Percentiles rank a stretch among this genome's conserved stretches.
Conservation (phyloP, 78 protist genomes). For the Cavenderia fasciculata region DNA sequence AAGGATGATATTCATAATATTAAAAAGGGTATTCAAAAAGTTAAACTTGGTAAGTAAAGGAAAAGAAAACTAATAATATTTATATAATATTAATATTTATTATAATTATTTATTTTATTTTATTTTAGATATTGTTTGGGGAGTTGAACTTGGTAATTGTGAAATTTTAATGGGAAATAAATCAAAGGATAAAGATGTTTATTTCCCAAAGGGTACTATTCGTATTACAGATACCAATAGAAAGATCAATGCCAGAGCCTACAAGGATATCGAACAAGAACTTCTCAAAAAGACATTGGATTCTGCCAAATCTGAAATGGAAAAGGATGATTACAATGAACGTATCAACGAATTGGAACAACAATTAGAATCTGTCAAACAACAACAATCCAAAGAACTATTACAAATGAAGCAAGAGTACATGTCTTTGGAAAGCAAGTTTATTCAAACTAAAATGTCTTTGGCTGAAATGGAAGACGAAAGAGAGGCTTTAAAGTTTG, state of each 20-base stretch:
- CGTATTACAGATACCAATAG: slow-evolving; percentile 69
- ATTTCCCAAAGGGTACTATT: slow-evolving; percentile 62
- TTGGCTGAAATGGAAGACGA: slow-evolving; percentile 25
- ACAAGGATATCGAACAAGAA: slow-evolving; percentile 59
- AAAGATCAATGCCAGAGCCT: slow-evolving; percentile 55
- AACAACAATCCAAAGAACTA: neutral
- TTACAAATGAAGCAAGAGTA: slow-evolving; percentile 10
- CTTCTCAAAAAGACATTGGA: slow-evolving; percentile 33
- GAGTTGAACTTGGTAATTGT: slow-evolving; percentile 68
- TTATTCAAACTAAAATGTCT: slow-evolving; percentile 38
- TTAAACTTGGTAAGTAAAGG: slow-evolving; percentile 12
- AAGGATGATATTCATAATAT: slow-evolving; percentile 24
- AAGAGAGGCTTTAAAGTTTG: neutral
- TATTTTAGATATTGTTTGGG: slow-evolving; percentile 33
- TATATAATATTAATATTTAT: neutral
- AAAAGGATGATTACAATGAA: slow-evolving; percentile 34
- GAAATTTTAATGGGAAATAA: slow-evolving; percentile 66
- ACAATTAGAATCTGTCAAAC: neutral
- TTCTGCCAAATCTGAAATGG: slow-evolving; percentile 35
- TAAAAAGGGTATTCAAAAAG: slow-evolving; percentile 58
- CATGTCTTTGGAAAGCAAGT: slow-evolving; percentile 8
- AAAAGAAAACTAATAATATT: neutral
- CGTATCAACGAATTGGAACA: neutral
- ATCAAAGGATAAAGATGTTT: slow-evolving; percentile 14
- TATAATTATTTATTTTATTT: neutral